Evolutionary conservation across 352 stramenopile species (phyloP).

Genomic region (Phytophthora hybrid): DNA sequence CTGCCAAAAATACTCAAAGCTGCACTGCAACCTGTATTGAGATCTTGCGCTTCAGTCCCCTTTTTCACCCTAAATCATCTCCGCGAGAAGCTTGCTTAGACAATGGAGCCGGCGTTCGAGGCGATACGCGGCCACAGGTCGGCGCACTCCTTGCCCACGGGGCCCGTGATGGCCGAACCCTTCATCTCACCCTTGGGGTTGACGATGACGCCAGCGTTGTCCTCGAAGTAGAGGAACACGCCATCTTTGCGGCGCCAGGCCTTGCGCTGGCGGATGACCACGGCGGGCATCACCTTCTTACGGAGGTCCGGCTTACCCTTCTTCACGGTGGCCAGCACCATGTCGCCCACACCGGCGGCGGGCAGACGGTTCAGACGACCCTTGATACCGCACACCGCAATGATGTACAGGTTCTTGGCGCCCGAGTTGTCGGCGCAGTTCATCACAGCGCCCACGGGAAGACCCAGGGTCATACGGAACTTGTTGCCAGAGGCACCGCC

Average conservation of each 20-base stretch:
- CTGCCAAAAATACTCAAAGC: too few species aligned
- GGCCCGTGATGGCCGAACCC: conserved; percentile 99
- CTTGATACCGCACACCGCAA: conserved; percentile 99
- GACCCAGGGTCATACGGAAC: conserved; percentile 99
- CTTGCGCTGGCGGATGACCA: conserved; percentile 99
- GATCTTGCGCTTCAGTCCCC: background rate
- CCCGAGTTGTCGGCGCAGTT: conserved; percentile 99
- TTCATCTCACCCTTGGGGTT: conserved; percentile 99
- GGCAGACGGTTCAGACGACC: conserved; percentile 99
- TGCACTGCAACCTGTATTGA: background rate
- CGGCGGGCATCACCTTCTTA: conserved; percentile 99
- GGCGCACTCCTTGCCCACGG: conserved; percentile 99
- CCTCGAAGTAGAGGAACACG: conserved; percentile 99
- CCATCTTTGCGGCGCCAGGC: conserved; percentile 99
- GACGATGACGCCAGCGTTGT: conserved; percentile 99
- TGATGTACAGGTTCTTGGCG: conserved; percentile 99
- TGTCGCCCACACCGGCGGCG: conserved; percentile 98
- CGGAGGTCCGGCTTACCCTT: conserved; percentile 99
- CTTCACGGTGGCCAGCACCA: conserved; percentile 99
- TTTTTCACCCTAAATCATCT: background rate
- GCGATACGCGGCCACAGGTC: conserved; percentile 99
- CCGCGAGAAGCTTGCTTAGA: conserved; percentile 84
- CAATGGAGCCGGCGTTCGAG: conserved; percentile 99
- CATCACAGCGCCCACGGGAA: conserved; percentile 98
- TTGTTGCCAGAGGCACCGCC: conserved; percentile 98